A percentile compares a stretch with the other conserved stretches of the same genome.
phyloP scores from a whole-genome alignment of 305 asterid species.

The Solanum aculeatissimum region DNA sequence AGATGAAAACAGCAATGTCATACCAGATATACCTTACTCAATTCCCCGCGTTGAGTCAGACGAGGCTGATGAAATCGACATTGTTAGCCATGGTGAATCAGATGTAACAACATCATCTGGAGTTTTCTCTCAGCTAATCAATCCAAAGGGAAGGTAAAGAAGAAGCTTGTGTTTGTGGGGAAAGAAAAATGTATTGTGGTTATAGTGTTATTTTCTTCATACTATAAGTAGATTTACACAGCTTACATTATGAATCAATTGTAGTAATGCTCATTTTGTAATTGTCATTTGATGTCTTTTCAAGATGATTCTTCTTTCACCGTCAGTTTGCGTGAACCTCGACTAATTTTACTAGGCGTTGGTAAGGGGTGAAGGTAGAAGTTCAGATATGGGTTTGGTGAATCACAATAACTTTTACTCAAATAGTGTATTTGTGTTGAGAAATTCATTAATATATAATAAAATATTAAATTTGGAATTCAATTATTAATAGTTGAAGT shows the following conservation, averaged over 20 bases:
- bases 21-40: slow-evolving; percentile 14
- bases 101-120: slow-evolving; percentile 17
- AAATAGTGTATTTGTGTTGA: neutral
- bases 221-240: neutral
- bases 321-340: neutral
- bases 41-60: slow-evolving; percentile 9
- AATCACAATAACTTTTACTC: neutral
- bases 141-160: slow-evolving; percentile 18
- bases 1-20: slow-evolving; percentile 5
- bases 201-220: neutral
- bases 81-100: slow-evolving; percentile 11
- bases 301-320: neutral
- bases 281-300: neutral
- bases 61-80: slow-evolving; percentile 2
- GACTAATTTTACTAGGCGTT: neutral
- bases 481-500: neutral
- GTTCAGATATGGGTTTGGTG: neutral
- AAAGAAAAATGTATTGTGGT: neutral
- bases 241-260: neutral
- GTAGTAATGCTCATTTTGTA: neutral
- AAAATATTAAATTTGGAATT: neutral
- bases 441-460: neutral
- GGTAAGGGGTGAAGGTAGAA: neutral
- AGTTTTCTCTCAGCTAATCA: slow-evolving; percentile 15
- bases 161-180: neutral